Evolutionary conservation across 2,329 filamentous ascomycete genomes (phyloP), one percentile per base, ranked within the genome.

Genomic region (Aspergillus ochraceoroseus): DNA sequence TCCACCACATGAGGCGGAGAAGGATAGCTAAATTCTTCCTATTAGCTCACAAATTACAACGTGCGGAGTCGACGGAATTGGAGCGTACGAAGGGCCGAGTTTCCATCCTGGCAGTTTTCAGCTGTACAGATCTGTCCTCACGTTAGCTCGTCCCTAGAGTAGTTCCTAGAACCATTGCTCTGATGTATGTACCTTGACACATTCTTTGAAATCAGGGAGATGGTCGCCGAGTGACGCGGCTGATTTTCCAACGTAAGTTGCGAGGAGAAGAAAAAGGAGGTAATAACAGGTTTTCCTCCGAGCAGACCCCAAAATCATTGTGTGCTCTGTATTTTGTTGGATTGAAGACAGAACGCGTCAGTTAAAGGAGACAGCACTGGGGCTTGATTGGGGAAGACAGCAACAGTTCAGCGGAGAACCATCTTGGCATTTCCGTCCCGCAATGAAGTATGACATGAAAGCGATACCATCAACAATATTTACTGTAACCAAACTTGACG

Each of bases 1-100:
- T 81, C 92, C 92, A 98, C 64, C 95, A 71, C 59, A 96, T 81
- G 53, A 96, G 75, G 47, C 86, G 86, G 62, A 83, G 88, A 66
- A 85, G 79, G 54, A 95, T 63, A 48, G 92, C 88, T 95, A 60
- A 7, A 20, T 31, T 38, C 12, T n/a, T 2, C 17, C 13, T 22
- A 38, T 52, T 38, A 35, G 38, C 26, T 25, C 22, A 11, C 12
- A 23, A 33, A 33, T 12, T 26, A 30, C 44, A 36, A 44, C 43
- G 14, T 15, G 22, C 40, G n/a, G 32, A 41, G 43, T 38, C 14
- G 12, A 15, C 37, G n/a, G 12, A 38, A 30, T 40, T 29, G 43
- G 18, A 30, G 59, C 83, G 63, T 78, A 94, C 87, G 83, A 49
- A 94, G 83, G 7, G 73, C 72, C 1, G 80, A 79, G 49, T 78